phyloP scores from a whole-genome alignment of 371 early-diverging fungal species.

The Mucor racemosus region DNA sequence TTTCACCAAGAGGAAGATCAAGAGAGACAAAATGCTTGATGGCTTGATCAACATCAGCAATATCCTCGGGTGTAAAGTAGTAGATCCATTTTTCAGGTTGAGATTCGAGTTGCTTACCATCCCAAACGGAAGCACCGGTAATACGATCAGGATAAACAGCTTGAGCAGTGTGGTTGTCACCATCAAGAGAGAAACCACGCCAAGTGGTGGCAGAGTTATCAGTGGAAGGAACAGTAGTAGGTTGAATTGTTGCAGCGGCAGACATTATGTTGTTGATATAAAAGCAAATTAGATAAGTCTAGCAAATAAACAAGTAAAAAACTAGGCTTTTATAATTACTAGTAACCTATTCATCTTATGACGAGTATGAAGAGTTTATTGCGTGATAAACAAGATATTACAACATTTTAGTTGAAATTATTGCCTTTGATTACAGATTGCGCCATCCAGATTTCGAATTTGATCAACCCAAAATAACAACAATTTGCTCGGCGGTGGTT shows the following conservation, averaged over 20 bases:
- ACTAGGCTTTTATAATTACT: neutral
- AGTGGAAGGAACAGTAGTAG: neutral
- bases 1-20: constrained; percentile 35
- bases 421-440: constrained; percentile 2
- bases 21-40: constrained; percentile 37
- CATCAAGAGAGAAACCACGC: constrained; percentile 18
- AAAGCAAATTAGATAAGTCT: neutral
- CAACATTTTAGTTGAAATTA: constrained; percentile 7
- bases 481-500: neutral
- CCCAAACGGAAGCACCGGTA: constrained; percentile 44
- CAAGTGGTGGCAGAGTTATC: neutral
- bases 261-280: neutral
- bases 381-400: constrained; percentile 16
- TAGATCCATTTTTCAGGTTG: constrained; percentile 49
- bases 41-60: constrained; percentile 42
- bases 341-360: neutral
- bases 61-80: constrained; percentile 40
- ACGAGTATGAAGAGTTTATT: constrained; percentile 5
- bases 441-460: constrained; percentile 2
- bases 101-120: constrained; percentile 44
- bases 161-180: constrained; percentile 20
- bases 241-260: constrained; percentile 4
- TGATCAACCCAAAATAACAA: neutral
- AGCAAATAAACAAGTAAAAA: neutral
- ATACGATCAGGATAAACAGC: constrained; percentile 44